Conservation (phyloP, 2,329 filamentous ascomycete species). For the Venturia aucupariae region DNA sequence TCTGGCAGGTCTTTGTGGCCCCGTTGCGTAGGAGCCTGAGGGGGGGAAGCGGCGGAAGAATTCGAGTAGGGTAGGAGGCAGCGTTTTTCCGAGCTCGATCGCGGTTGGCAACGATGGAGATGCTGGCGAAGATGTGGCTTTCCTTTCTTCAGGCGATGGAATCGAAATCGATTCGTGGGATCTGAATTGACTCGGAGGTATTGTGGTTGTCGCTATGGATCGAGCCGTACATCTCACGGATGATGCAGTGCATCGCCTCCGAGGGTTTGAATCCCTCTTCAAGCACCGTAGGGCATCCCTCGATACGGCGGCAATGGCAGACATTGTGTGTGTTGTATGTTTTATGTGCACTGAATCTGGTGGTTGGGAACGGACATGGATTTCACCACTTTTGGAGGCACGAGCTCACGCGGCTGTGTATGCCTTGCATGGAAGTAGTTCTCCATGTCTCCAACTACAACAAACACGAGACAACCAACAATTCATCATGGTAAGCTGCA, state of each 20-base stretch:
- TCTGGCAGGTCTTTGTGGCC: conserved; percentile 35
- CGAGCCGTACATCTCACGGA: background rate
- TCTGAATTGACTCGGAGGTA: conserved; percentile 18
- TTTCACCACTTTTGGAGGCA: too few relatives aligned
- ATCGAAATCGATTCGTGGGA: background rate
- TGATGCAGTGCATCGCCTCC: background rate
- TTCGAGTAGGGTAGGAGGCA: conserved; percentile 68
- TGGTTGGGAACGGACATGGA: background rate
- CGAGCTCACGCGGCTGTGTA: background rate
- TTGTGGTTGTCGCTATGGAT: background rate
- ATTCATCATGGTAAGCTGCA: background rate
- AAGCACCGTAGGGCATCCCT: background rate
- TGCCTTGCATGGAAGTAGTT: background rate
- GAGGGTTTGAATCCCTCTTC: background rate
- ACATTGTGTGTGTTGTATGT: background rate
- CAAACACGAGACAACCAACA: background rate
- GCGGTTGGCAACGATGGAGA: too few relatives aligned
- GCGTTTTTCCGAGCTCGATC: conserved; percentile 51
- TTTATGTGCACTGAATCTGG: background rate
- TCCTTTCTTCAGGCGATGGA: background rate
- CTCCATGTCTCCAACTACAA: background rate
- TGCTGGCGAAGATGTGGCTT: conserved; percentile 14
- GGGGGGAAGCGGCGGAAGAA: conserved; percentile 92
- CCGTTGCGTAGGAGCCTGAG: conserved; percentile 30
- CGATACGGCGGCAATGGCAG: background rate